phyloP scores from a whole-genome alignment of 1,284 basidiomycete species.

The Tausonia pullulans region DNA sequence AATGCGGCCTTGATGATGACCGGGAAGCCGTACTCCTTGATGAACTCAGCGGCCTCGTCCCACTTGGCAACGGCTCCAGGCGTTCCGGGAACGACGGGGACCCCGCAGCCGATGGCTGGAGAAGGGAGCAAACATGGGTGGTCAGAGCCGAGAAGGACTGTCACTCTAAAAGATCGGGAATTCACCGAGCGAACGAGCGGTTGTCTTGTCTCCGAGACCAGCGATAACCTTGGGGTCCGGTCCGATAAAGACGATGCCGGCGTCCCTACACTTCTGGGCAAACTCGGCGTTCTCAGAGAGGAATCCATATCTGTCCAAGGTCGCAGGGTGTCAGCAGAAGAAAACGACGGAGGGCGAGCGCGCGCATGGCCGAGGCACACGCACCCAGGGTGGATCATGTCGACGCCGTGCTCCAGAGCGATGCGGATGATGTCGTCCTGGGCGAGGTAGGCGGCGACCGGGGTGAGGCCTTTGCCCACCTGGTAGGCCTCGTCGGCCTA shows the following conservation, averaged over 20 bases:
- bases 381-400: constrained; percentile 98
- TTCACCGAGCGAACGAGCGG: constrained; percentile 76
- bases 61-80: constrained; percentile 82
- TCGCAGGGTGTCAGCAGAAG: constrained; percentile 13
- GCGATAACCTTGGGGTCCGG: constrained; percentile 95
- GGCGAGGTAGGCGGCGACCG: constrained; percentile 91
- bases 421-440: constrained; percentile 95
- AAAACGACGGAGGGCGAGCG: constrained; percentile 5
- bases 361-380: constrained; percentile 21
- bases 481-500: constrained; percentile 97
- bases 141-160: neutral
- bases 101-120: constrained; percentile 38
- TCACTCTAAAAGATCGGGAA: constrained; percentile 3
- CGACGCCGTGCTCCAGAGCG: constrained; percentile 90
- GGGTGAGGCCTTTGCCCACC: constrained; percentile 89
- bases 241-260: constrained; percentile 94
- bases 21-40: constrained; percentile 86
- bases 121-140: constrained; percentile 13
- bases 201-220: constrained; percentile 96
- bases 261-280: constrained; percentile 90
- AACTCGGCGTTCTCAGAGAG: constrained; percentile 94
- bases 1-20: constrained; percentile 97
- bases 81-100: constrained; percentile 96
- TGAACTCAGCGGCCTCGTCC: constrained; percentile 73
- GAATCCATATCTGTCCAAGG: constrained; percentile 75